Base-by-base conservation (phyloP, 176 grass and related monocot genomes). In the Oryza glumipatula region DNA sequence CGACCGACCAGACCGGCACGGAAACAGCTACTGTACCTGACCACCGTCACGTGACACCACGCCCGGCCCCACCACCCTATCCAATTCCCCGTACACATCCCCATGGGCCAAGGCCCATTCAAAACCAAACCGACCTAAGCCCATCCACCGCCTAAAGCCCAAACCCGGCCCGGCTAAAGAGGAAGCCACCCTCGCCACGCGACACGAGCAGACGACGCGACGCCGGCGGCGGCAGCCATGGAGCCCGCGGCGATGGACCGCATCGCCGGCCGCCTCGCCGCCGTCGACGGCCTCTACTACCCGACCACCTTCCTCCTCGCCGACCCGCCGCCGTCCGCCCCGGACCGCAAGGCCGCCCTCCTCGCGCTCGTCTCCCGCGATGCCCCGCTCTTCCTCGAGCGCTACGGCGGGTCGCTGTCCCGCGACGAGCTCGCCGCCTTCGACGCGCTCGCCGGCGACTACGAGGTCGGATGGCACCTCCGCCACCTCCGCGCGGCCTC, bases 401-500 rank as follows among this genome's bases (percentile, higher is more conserved):
- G 95, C 46, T 95, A 98, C 77, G 93, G 95, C 13, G 48, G 89
- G 9, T 38, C 82, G 39, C 87, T 98, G 0, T 79, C 70, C 6
- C 7, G 82, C 3, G 79, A 76, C 45, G 93, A 98, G 87, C 82
- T 95, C 64, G 30, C 58, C 39, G 70, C 79, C 77, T 98, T 98
- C 70, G 96, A 98, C 76, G 75, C 89, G 11, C 87, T 98, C 66
- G 56, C 44, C 8, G 35, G 81, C 9, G 87, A 95, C 79, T 98
- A 98, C 74, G 96, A 98, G 85, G 91, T 98, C 46, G 85, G 72
- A 1, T 95, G 96, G 96, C 93, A 98, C 87, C 96, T 98, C 48
- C 78, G 80, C 30, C 86, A 87, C 65, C 85, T 95, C 1, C 84
- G 87, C 24, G 60, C 82, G 13, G 51, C 68, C 3, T 48, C 67